Percentiles rank a stretch among this genome's conserved stretches.
Conservation (phyloP, 1,139 yeast genomes). For the Ashbya aceris region DNA sequence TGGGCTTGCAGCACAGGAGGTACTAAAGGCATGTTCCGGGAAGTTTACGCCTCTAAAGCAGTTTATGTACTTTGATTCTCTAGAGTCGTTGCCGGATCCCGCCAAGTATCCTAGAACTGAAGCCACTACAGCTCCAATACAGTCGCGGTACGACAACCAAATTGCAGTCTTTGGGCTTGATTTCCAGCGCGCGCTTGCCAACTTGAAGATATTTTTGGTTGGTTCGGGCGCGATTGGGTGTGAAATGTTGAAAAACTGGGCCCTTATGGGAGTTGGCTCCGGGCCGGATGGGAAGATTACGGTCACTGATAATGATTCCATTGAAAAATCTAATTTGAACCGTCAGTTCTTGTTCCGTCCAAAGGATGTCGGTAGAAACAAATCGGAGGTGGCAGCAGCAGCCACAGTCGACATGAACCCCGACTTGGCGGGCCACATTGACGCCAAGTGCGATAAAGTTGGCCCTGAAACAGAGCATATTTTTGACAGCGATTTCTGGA, state of each 20-base stretch:
- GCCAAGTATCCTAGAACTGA: conserved; percentile 53
- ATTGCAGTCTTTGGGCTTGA: conserved; percentile 86
- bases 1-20: conserved; percentile 95
- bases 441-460: conserved; percentile 73
- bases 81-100: conserved; percentile 73
- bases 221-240: conserved; percentile 99
- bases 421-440: conserved; percentile 67
- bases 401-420: conserved; percentile 86
- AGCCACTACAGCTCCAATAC: conserved; percentile 63
- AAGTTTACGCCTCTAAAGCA: conserved; percentile 88
- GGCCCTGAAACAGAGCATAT: conserved; percentile 87
- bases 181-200: conserved; percentile 63
- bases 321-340: conserved; percentile 90
- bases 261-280: conserved; percentile 88
- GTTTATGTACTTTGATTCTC: conserved; percentile 85
- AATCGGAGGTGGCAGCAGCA: conserved; percentile 81
- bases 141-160: conserved; percentile 83
- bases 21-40: conserved; percentile 87
- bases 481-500: conserved; percentile 85
- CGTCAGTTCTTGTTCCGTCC: conserved; percentile 94
- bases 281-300: conserved; percentile 80
- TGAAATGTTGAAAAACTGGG: conserved; percentile 98
- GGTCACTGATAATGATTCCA: conserved; percentile 90
- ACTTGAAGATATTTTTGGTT: conserved; percentile 77
- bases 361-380: conserved; percentile 84